Evolutionary conservation across 78 protist species (phyloP).

Genomic region (Dictyostelium capitatum): DNA sequence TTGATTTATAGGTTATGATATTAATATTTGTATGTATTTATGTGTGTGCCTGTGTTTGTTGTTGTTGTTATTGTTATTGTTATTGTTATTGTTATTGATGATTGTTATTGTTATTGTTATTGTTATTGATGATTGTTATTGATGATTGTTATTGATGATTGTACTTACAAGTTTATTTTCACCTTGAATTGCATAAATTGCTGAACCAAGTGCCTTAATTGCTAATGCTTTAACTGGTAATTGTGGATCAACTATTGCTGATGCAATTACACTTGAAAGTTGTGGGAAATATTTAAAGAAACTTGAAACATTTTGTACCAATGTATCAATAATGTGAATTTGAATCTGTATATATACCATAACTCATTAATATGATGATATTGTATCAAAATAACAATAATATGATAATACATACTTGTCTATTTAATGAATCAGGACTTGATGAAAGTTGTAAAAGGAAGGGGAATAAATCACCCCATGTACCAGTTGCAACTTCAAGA

Average conservation of each 20-base stretch:
- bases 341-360: not conserved
- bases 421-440: not conserved
- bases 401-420: conserved; percentile 26
- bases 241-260: conserved; percentile 44
- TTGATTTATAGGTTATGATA: not conserved
- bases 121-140: not conserved
- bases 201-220: conserved; percentile 66
- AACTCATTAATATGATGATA: not conserved
- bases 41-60: no score
- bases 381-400: not conserved
- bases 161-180: not conserved
- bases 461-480: conserved; percentile 64
- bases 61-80: not conserved
- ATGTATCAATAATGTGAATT: conserved; percentile 52
- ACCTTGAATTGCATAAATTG: not conserved
- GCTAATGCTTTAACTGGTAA: conserved; percentile 39
- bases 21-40: not conserved
- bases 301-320: not conserved
- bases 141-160: not conserved
- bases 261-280: conserved; percentile 1
- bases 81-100: not conserved
- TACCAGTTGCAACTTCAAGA: conserved; percentile 48
- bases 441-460: conserved; percentile 25
- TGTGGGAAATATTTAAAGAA: conserved; percentile 6
- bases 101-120: not conserved